Percentiles rank a stretch among this genome's conserved stretches.
phyloP scores from a whole-genome alignment of 805 yeast genomes.

The Nakazawaea wickerhamii region DNA sequence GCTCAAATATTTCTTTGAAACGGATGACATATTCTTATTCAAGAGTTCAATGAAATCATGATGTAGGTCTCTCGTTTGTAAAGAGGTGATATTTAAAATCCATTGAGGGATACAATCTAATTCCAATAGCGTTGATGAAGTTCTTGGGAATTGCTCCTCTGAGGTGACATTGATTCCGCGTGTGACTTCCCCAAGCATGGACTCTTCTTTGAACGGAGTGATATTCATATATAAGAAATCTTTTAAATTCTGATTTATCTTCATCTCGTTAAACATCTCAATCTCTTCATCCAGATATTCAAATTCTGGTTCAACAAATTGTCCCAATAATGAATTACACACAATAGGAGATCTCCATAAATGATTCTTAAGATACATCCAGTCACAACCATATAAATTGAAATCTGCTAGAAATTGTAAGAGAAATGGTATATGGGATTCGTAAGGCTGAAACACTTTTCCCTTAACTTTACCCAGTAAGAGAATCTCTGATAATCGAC shows the following conservation, averaged over 20 bases:
- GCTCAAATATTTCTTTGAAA: constrained; percentile 24
- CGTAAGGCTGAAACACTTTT: constrained; percentile 48
- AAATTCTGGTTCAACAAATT: constrained; percentile 15
- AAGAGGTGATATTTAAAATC: constrained; percentile 49
- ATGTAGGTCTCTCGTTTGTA: constrained; percentile 45
- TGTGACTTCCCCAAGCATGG: background rate
- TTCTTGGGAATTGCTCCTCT: constrained; percentile 36
- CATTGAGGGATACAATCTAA: constrained; percentile 60
- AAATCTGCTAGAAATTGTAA: constrained; percentile 80
- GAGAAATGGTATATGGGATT: constrained; percentile 72
- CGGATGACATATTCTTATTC: constrained; percentile 7
- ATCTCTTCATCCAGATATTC: constrained; percentile 11
- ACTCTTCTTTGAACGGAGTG: constrained; percentile 12
- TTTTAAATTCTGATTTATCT: constrained; percentile 28
- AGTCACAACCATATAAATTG: constrained; percentile 79
- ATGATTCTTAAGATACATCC: constrained; percentile 48
- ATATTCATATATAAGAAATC: constrained; percentile 22
- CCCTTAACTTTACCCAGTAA: constrained; percentile 34
- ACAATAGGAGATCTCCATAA: constrained; percentile 55
- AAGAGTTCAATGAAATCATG: constrained; percentile 36
- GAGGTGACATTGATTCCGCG: constrained; percentile 27
- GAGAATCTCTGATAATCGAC: constrained; percentile 46
- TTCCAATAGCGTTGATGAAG: constrained; percentile 63
- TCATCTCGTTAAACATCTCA: constrained; percentile 21
- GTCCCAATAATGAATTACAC: constrained; percentile 17